These are phyloP conservation scores for Calocybe cyanea DNA, from an alignment of 768 basidiomycete species.

Conservation along the genomic window DNA sequence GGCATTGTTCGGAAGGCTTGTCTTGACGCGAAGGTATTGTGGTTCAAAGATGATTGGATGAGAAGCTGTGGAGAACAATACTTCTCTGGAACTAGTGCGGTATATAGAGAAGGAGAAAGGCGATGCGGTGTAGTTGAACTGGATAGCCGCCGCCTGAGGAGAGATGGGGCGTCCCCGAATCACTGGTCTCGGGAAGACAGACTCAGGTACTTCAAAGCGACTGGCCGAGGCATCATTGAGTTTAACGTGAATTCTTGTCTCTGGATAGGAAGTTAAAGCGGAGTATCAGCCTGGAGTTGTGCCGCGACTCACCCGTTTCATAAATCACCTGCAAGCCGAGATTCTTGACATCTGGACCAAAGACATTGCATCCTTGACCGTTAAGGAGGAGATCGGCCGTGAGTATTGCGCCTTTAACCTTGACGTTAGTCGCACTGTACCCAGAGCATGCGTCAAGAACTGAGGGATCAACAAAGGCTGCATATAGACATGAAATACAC, in stretches of 20 bases:
- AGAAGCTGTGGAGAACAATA: constrained; percentile 59
- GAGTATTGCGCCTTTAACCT: constrained; percentile 31
- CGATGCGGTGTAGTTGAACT: constrained; percentile 54
- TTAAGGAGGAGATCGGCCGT: constrained; percentile 49
- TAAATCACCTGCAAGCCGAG: constrained; percentile 52
- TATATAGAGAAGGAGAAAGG: constrained; percentile 62
- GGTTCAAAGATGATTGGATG: constrained; percentile 71
- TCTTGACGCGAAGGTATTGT: constrained; percentile 73
- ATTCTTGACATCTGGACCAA: constrained; percentile 47
- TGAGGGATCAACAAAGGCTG: constrained; percentile 24
- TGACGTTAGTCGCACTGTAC: constrained; percentile 48
- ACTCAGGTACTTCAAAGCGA: constrained; percentile 64
- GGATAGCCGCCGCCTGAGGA: constrained; percentile 37
- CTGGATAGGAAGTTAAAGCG: too few relatives aligned
- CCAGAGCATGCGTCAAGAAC: constrained; percentile 58
- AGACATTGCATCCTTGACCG: constrained; percentile 54
- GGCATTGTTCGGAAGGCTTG: constrained; percentile 50
- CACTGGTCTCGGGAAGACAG: constrained; percentile 54
- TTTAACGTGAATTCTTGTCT: constrained; percentile 59
- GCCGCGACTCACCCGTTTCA: constrained; percentile 52
- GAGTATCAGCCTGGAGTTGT: too few relatives aligned
- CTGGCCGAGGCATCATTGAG: constrained; percentile 45
- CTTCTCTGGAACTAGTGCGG: constrained; percentile 44
- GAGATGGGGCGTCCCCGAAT: constrained; percentile 21
- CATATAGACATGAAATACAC: constrained; percentile 1